A percentile compares a stretch with the other conserved stretches of the same genome.
These are phyloP conservation scores for Lolium perenne DNA, from an alignment of 176 grass and related monocot species.

Conservation along the genomic window DNA sequence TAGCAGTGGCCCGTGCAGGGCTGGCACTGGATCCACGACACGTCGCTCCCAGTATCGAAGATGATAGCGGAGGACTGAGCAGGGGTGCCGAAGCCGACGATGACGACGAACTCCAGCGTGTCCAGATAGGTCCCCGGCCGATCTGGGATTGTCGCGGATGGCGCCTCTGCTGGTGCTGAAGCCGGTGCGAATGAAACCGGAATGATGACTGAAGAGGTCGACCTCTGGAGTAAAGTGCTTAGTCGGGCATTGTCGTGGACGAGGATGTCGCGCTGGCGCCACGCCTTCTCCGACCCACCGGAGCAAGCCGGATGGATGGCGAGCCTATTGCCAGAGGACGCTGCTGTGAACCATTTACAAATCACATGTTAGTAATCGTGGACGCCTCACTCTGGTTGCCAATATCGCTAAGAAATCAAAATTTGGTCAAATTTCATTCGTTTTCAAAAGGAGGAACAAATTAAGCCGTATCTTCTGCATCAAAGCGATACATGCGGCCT, in stretches of 20 bases:
- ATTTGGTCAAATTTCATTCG: no score
- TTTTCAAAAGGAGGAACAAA: no score
- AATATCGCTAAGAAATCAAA: no score
- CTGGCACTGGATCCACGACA: constrained; percentile 82
- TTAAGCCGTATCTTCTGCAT: no score
- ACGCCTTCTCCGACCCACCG: background rate
- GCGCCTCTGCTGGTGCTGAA: background rate
- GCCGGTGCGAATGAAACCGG: background rate
- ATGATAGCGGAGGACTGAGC: constrained; percentile 16
- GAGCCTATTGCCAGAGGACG: constrained; percentile 33
- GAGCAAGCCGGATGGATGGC: constrained; percentile 7
- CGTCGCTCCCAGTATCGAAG: constrained; percentile 77
- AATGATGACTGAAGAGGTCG: background rate
- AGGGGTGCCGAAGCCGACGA: constrained; percentile 68
- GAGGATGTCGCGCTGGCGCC: background rate
- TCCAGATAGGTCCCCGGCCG: constrained; percentile 27
- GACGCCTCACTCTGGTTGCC: no score
- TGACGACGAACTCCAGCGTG: constrained; percentile 64
- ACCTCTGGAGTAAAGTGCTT: constrained; percentile 18
- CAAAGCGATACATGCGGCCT: no score
- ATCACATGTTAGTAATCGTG: background rate
- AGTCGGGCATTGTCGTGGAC: constrained; percentile 33
- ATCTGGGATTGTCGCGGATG: constrained; percentile 47
- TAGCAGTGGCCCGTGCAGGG: constrained; percentile 68
- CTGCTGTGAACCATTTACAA: constrained; percentile 8